Evolutionary conservation across 495 filamentous ascomycete genomes (phyloP), one percentile per base, ranked within the genome.

Genomic region (Staphylotrichum tortipilum): DNA sequence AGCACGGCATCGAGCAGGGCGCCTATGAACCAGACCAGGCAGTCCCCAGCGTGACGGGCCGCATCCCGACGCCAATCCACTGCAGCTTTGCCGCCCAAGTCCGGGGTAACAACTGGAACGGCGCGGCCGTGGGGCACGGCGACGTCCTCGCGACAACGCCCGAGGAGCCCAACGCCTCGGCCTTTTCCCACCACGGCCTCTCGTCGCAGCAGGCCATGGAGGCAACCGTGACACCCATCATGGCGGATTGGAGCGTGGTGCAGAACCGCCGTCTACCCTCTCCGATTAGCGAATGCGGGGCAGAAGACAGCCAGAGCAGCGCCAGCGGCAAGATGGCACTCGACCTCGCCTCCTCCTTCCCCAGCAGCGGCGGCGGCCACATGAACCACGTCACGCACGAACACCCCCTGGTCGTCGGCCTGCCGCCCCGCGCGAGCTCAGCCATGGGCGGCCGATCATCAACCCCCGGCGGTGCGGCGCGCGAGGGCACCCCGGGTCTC

Each of bases 281-380:
- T 21, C 85, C 85, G 5, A 82, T 86, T 49, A 84, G 78, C 47
- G 84, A 89, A 54, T 77, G 73, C 48, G 83, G 78, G 49, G 73
- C 74, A 4, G 75, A 78, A 57, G 71, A 69, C 31, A 53, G 44
- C 18, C 54, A 62, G 15, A 56, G 46, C 19, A 68, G 65, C 47
- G 61, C 65, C 14, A 56, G 56, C 47, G 61, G 65, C 14, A 56
- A 55, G 28, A 72, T 71, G 66, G 58, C 66, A 12, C 57, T 72
- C 28, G 69, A 70, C 44, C 60, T 56, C 12, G n/a, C n/a, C n/a
- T 55, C 59, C 11, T 40, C 47, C 12, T 53, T 56, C 45, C 56
- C 51, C 23, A 35, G 26, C 50, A 58, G 37, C 52, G 24, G 8
- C 23, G 17, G 22, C 22, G 58, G 52, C 17, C 58, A 60, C 35